Evolutionary conservation across 202 grass and related monocot species (phyloP).

Genomic region (Hordeum pubiflorum): DNA sequence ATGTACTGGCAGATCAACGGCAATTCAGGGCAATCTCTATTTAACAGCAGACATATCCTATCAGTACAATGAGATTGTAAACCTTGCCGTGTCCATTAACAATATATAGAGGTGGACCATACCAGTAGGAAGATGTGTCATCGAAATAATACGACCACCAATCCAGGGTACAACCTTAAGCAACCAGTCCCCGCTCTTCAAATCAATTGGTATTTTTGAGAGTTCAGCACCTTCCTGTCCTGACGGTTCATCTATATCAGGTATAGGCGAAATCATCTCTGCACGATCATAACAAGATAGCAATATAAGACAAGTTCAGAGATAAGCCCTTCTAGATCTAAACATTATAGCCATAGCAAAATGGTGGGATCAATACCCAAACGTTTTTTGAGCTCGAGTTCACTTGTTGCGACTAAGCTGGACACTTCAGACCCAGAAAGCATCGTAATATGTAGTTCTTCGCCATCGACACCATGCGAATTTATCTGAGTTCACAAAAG

Average conservation of each 20-base stretch:
- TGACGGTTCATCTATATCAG: slow-evolving; percentile 45
- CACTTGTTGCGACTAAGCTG: slow-evolving; percentile 52
- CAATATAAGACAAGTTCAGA: not conserved
- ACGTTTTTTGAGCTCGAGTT: slow-evolving; percentile 48
- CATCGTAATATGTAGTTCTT: slow-evolving; percentile 56
- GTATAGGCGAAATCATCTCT: slow-evolving; percentile 65
- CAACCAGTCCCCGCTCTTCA: slow-evolving; percentile 77
- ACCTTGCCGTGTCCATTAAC: not conserved
- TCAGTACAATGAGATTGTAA: not conserved
- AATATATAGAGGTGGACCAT: slow-evolving; percentile 22
- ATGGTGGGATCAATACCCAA: slow-evolving; percentile 41
- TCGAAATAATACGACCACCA: slow-evolving; percentile 82
- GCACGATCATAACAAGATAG: slow-evolving; percentile 24
- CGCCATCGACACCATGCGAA: slow-evolving; percentile 65
- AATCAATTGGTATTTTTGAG: slow-evolving; percentile 74
- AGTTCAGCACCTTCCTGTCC: slow-evolving; percentile 67
- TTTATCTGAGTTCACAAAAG: slow-evolving; percentile 44
- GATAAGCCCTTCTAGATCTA: not conserved
- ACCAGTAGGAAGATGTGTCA: slow-evolving; percentile 90
- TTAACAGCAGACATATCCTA: not conserved
- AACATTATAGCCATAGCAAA: not conserved
- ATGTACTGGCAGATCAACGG: not conserved
- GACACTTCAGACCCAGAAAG: slow-evolving; percentile 52
- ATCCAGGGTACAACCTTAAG: slow-evolving; percentile 92
- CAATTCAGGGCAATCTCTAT: slow-evolving; percentile 9